Base-by-base conservation (phyloP, 371 early-diverging fungal genomes). In the Coemansia sp. region DNA sequence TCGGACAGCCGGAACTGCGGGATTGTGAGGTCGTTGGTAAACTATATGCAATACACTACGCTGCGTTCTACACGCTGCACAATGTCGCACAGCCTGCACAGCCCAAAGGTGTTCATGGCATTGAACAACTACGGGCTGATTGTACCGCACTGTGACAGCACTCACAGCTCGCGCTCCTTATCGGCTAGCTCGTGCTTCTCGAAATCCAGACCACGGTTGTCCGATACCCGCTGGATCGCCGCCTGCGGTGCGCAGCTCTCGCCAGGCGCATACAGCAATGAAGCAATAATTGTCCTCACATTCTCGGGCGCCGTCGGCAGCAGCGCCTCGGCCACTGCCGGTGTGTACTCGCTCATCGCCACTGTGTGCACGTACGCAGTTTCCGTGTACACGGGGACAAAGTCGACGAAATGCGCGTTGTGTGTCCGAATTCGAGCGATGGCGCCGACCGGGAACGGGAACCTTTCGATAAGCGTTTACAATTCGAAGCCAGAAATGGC, bases 111-210 rank as follows among this genome's bases (percentile, higher is more conserved):
- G 64, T 98, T 94, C 47, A 97, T 95, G 3, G 98, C 98, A 81
- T 98, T 98, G 59, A 94, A 94, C 4, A 95, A 95, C 98, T 97
- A 98, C 18, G 98, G 97, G 8, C 95, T 94, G 62, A 96, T 97
- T 36, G 97, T 95, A 37, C 97, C 97, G 55, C 86, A 83, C 24
- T 97, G 88, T 3, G 98, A 97, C 55, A 91, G 72, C 32, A 94
- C 89, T 72, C 71, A 70, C 42, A 75, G 42, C 53, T 34, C 34
- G 37, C 70, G 58, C 58, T 59, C 68, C 18, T 33, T 58, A 5
- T 43, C 44, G 16, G 10, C 29, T 8, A 42, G 46, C 33, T 44
- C 47, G 24, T 71, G 66, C 40, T 12, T 43, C 33, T 34, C 29
- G 3, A 29, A 38, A 2, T 11, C 38, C 10, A 40, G 14, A 18